phyloP scores from a whole-genome alignment of 2,329 filamentous ascomycete genomes.

The Clonostachys rosea region DNA sequence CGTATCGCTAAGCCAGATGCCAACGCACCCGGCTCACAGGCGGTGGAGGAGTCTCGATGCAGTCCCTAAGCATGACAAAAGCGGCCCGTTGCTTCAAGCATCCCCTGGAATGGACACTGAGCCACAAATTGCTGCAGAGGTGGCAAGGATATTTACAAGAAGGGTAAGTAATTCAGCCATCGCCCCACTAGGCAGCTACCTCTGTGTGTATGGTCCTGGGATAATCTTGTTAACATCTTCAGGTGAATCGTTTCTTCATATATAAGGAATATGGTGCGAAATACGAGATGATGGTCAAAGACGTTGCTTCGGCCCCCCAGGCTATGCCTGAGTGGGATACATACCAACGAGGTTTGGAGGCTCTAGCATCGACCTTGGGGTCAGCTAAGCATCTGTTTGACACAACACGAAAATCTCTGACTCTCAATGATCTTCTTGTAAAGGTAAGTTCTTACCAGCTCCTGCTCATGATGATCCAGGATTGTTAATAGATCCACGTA shows the following conservation, averaged over 20 bases:
- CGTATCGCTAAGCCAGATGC: not conserved
- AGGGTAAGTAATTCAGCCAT: conserved; percentile 34
- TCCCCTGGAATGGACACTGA: conserved; percentile 50
- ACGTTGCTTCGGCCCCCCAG: conserved; percentile 65
- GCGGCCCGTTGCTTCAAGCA: conserved; percentile 35
- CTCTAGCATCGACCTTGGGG: conserved; percentile 69
- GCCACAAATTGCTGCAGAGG: conserved; percentile 54
- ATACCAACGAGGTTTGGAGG: conserved; percentile 83
- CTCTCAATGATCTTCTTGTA: conserved; percentile 80
- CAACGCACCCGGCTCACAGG: conserved; percentile 4
- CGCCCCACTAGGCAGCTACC: not conserved
- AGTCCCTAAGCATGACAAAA: conserved; percentile 32
- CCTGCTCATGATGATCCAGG: too few species aligned
- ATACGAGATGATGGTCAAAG: conserved; percentile 79
- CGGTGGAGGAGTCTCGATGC: conserved; percentile 44
- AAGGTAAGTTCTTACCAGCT: conserved; percentile 52
- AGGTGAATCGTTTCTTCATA: conserved; percentile 78
- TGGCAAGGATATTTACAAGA: conserved; percentile 55
- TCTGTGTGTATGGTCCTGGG: not conserved
- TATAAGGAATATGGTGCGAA: conserved; percentile 93
- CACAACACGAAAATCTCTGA: conserved; percentile 69
- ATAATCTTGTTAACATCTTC: conserved; percentile 2
- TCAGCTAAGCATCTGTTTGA: conserved; percentile 62
- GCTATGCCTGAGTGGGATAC: conserved; percentile 69
- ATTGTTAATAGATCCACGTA: conserved; percentile 23